These are phyloP conservation scores for Ruellia speciosa DNA, from an alignment of 305 asterid genomes.

Conservation along the genomic window DNA sequence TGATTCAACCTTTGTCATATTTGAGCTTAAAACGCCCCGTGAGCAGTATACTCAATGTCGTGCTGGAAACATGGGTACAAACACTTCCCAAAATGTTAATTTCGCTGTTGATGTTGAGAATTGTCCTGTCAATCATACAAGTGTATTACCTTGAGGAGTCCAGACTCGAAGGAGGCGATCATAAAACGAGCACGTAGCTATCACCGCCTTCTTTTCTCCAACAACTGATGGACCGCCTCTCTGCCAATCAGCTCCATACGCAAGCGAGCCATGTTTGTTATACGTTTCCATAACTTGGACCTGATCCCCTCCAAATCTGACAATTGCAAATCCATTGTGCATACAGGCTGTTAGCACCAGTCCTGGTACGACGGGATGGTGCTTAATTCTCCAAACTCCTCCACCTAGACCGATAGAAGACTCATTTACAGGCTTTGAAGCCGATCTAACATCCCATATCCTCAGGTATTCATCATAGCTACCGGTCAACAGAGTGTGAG, in stretches of 20 bases:
- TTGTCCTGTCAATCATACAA: too few species aligned
- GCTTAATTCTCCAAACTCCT: slow-evolving; percentile 93
- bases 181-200: slow-evolving; percentile 88
- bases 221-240: slow-evolving; percentile 34
- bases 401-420: slow-evolving; percentile 57
- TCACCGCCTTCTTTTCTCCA: slow-evolving; percentile 27
- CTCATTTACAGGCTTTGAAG: slow-evolving; percentile 44
- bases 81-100: too few species aligned
- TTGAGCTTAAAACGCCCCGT: too few species aligned
- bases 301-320: slow-evolving; percentile 31
- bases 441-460: slow-evolving; percentile 81
- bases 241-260: slow-evolving; percentile 98
- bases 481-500: slow-evolving; percentile 62
- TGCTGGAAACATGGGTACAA: too few species aligned
- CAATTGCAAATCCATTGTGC: slow-evolving; percentile 86
- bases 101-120: too few species aligned
- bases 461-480: slow-evolving; percentile 78
- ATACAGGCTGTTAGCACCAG: slow-evolving; percentile 72
- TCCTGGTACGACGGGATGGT: slow-evolving; percentile 49
- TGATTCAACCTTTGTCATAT: too few species aligned
- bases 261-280: slow-evolving; percentile 62
- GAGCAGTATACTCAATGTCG: too few species aligned
- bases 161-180: slow-evolving; percentile 73
- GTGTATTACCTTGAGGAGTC: slow-evolving; percentile 32
- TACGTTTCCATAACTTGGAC: slow-evolving; percentile 49